Percentiles rank a stretch among this genome's conserved stretches.
These are phyloP conservation scores for Solanum gracilifrons DNA, from an alignment of 257 asterid genomes.

Conservation along the genomic window DNA sequence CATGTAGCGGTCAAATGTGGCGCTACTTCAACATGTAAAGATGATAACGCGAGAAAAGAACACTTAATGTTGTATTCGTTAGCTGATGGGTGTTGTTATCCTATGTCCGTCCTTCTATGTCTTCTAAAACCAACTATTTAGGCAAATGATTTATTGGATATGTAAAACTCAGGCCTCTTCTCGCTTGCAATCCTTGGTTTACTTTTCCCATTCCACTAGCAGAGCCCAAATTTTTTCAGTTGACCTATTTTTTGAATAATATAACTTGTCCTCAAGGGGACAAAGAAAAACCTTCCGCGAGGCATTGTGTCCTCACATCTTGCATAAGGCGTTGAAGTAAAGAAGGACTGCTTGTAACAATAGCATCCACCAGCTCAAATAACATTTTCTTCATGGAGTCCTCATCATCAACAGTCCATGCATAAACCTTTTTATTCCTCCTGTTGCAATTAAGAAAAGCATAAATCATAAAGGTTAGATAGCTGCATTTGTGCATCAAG, in stretches of 20 bases:
- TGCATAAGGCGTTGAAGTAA: constrained; percentile 69
- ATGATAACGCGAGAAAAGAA: neutral
- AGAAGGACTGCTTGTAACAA: constrained; percentile 73
- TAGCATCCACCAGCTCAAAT: constrained; percentile 62
- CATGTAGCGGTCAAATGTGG: neutral
- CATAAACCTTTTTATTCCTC: constrained; percentile 75
- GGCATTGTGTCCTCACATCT: constrained; percentile 42
- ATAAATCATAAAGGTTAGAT: neutral
- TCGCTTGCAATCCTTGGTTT: neutral
- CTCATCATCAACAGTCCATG: constrained; percentile 89
- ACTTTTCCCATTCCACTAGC: neutral
- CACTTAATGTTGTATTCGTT: neutral
- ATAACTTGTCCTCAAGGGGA: constrained; percentile 5
- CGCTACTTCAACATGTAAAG: neutral
- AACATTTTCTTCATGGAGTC: constrained; percentile 60
- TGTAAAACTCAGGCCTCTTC: neutral
- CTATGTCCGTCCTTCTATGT: neutral
- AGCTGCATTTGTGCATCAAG: neutral
- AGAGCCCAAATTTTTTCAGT: neutral
- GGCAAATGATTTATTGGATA: neutral
- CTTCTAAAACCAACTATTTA: neutral
- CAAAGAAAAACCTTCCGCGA: constrained; percentile 56
- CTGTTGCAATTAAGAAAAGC: constrained; percentile 25
- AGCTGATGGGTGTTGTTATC: neutral
- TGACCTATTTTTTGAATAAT: neutral